phyloP scores from a whole-genome alignment of 73 alveolate genomes.

The Paramecium tetraurelia region DNA sequence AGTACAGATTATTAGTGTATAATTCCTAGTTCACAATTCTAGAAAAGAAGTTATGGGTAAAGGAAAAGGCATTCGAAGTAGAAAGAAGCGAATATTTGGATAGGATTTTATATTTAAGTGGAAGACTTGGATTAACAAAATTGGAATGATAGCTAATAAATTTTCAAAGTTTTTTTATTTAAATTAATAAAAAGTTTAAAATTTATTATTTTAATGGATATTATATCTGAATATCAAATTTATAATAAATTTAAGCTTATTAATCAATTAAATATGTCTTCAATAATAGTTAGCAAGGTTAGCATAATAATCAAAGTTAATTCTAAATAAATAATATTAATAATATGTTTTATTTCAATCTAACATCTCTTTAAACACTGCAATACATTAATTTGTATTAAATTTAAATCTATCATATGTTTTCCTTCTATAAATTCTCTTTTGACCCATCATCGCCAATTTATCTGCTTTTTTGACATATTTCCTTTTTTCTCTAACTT shows the following conservation, averaged over 20 bases:
- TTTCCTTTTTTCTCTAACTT: slow-evolving; percentile 1
- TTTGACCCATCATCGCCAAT: neutral
- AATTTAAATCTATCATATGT: slow-evolving; percentile 2
- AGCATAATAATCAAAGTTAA: neutral
- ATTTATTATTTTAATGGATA: neutral
- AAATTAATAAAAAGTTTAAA: neutral
- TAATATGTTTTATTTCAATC: neutral
- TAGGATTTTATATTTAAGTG: slow-evolving; percentile 54
- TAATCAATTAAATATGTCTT: neutral
- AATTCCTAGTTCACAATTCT: slow-evolving; percentile 14
- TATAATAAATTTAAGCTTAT: neutral
- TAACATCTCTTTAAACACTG: neutral
- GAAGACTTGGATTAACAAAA: slow-evolving; percentile 34
- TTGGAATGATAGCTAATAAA: neutral
- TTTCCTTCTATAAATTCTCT: neutral
- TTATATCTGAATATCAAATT: neutral
- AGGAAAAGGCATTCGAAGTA: slow-evolving; percentile 68
- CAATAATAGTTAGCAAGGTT: neutral
- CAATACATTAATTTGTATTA: neutral
- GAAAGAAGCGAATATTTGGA: slow-evolving; percentile 66
- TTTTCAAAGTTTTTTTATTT: neutral
- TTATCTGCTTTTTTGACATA: slow-evolving; percentile 12
- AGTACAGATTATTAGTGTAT: neutral
- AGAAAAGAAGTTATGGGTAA: slow-evolving; percentile 62
- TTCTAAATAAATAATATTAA: neutral